These are phyloP conservation scores for Mycena floridula DNA, from an alignment of 768 basidiomycete species.

Conservation along the genomic window DNA sequence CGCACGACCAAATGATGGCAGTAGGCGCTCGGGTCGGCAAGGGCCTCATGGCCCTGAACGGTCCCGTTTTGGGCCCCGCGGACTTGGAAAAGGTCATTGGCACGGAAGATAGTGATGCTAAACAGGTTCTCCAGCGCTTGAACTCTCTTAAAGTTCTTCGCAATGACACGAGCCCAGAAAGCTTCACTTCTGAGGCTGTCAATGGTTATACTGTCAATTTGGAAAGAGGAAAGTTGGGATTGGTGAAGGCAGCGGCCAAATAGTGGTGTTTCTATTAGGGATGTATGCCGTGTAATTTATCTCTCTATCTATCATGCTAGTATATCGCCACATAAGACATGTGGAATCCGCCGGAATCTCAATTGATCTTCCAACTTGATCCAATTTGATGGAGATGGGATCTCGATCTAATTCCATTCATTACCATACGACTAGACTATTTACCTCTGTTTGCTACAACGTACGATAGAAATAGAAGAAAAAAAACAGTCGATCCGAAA, in stretches of 20 bases:
- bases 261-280: too few species aligned
- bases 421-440: too few species aligned
- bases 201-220: conserved; percentile 54
- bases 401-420: too few species aligned
- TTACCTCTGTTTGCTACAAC: too few species aligned
- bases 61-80: conserved; percentile 39
- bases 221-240: conserved; percentile 49
- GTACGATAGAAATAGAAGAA: too few species aligned
- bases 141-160: conserved; percentile 69
- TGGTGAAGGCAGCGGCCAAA: conserved; percentile 20
- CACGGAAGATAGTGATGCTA: conserved; percentile 18
- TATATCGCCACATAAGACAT: too few species aligned
- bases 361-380: not conserved
- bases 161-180: conserved; percentile 59
- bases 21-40: conserved; percentile 18
- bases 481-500: too few species aligned
- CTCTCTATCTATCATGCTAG: too few species aligned
- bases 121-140: conserved; percentile 56
- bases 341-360: too few species aligned
- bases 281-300: too few species aligned
- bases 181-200: conserved; percentile 59
- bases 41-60: conserved; percentile 47
- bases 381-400: not conserved
- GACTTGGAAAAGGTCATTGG: conserved; percentile 2
- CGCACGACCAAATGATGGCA: conserved; percentile 20